Conservation (phyloP, 2,329 filamentous ascomycete species). For the Aspergillus caelatus region DNA sequence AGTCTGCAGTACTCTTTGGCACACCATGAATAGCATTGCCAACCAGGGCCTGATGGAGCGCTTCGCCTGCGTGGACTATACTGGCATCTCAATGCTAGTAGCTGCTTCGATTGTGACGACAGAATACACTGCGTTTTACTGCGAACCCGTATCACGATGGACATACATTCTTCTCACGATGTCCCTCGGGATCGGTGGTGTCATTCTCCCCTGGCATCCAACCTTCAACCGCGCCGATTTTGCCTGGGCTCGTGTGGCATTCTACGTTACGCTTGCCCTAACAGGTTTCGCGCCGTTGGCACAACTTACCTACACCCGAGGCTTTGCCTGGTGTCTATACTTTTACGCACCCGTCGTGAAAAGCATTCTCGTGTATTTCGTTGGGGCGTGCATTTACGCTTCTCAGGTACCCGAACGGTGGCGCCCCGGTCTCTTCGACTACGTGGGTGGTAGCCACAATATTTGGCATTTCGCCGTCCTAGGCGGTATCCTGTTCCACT, state of each 20-base stretch:
- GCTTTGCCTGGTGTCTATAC: conserved; percentile 76
- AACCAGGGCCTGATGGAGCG: conserved; percentile 87
- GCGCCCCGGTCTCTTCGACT: conserved; percentile 92
- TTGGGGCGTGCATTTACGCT: conserved; percentile 84
- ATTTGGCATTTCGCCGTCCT: conserved; percentile 96
- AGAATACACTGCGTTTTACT: conserved; percentile 98
- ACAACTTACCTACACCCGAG: conserved; percentile 78
- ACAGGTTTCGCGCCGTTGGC: conserved; percentile 89
- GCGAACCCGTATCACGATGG: conserved; percentile 85
- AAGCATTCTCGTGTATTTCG: conserved; percentile 81
- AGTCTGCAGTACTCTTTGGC: conserved; percentile 94
- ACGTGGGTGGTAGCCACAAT: conserved; percentile 93
- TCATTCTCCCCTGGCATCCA: conserved; percentile 94
- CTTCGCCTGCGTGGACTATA: conserved; percentile 98
- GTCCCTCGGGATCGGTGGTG: conserved; percentile 78
- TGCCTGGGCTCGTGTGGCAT: conserved; percentile 88
- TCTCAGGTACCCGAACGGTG: conserved; percentile 91
- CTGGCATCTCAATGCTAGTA: conserved; percentile 91
- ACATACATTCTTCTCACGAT: conserved; percentile 83
- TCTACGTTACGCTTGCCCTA: conserved; percentile 83
- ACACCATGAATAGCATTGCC: conserved; percentile 97
- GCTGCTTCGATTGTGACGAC: conserved; percentile 95
- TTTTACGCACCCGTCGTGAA: conserved; percentile 90
- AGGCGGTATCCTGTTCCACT: conserved; percentile 96
- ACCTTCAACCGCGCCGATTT: conserved; percentile 91